Evolutionary conservation across 106 monocot species (phyloP).

Genomic region (Platanthera zijinensis): DNA sequence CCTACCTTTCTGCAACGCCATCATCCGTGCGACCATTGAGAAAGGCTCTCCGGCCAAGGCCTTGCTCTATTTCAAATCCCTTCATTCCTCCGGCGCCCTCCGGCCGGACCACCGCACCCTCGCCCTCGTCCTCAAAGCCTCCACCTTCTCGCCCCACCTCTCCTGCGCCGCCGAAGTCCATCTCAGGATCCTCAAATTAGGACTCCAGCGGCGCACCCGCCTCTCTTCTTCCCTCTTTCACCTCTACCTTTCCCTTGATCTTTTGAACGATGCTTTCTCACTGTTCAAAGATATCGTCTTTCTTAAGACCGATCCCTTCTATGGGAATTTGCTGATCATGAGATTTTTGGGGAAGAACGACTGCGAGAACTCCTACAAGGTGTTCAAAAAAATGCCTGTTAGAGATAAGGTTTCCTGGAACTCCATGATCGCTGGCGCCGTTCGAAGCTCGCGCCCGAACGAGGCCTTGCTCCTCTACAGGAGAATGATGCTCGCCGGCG

Average conservation of each 20-base stretch:
- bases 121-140: slow-evolving; percentile 25
- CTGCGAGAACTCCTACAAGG: slow-evolving; percentile 11
- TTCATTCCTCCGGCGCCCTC: slow-evolving; percentile 15
- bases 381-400: slow-evolving; percentile 27
- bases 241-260: slow-evolving; percentile 13
- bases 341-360: slow-evolving; percentile 12
- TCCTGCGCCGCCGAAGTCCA: slow-evolving; percentile 8
- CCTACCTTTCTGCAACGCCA: slow-evolving; percentile 12
- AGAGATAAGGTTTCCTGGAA: slow-evolving; percentile 52
- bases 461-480: slow-evolving; percentile 28
- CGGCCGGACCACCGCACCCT: slow-evolving; percentile 33
- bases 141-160: slow-evolving; percentile 8
- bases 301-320: slow-evolving; percentile 13
- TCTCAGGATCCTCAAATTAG: slow-evolving; percentile 22
- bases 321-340: slow-evolving; percentile 34
- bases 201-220: slow-evolving; percentile 3
- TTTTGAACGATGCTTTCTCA: slow-evolving; percentile 15
- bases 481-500: slow-evolving; percentile 21
- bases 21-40: slow-evolving; percentile 19
- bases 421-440: slow-evolving; percentile 29
- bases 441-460: slow-evolving; percentile 5
- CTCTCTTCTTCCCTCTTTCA: slow-evolving; percentile 21
- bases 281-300: slow-evolving; percentile 23
- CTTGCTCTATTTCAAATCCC: slow-evolving; percentile 22
- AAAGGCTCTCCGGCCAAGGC: slow-evolving; percentile 41